Evolutionary conservation across 768 basidiomycete species (phyloP), one percentile per base, ranked within the genome.

Genomic region (Hypholoma sublateritium): DNA sequence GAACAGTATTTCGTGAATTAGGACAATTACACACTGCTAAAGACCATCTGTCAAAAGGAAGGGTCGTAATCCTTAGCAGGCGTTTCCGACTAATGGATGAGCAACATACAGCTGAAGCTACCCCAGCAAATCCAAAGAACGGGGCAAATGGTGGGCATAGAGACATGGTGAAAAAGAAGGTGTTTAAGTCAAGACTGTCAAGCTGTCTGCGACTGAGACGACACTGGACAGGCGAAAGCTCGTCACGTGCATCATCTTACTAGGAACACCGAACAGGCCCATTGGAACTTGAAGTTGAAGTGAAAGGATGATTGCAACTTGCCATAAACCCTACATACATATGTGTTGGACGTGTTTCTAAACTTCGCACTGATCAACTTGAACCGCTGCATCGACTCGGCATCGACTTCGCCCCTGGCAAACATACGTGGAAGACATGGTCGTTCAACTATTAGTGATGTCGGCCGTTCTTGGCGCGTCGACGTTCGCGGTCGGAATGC

Each of bases 61-160:
- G n/a, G 36, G 22, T 5, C 41, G 46, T 17, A 32, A 22, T 28
- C 11, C 16, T 44, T 7, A 59, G 49, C n/a, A 34, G 8, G 13
- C 14, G 9, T 50, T 25, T 47, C 24, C 12, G 9, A 2, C 8
- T 22, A 13, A 39, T 34, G 21, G 14, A 32, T 35, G 21, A 21
- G 56, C 41, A 36, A 72, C 91, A 74, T 65, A 97, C 96, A 49
- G 96, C 86, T 22, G 89, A 82, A n/a, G 94, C 91, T 28, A 98
- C 96, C 50, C 96, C 96, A 49, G 90, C 95, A 71, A 99, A 95
- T 24, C 95, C 96, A 71, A 98, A 97, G 86, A 98, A 98, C 50
- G 94, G 92, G 50, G 95, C 95, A 70, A 91, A 98, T 28, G 95
- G 92, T 59, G 94, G 94, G 71, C 94, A 97, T 49, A 82, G 61